Percentiles rank a stretch among this genome's conserved stretches.
Evolutionary conservation across 2,329 filamentous ascomycete genomes (phyloP).

Genomic region (Calonectria multiphialidica): DNA sequence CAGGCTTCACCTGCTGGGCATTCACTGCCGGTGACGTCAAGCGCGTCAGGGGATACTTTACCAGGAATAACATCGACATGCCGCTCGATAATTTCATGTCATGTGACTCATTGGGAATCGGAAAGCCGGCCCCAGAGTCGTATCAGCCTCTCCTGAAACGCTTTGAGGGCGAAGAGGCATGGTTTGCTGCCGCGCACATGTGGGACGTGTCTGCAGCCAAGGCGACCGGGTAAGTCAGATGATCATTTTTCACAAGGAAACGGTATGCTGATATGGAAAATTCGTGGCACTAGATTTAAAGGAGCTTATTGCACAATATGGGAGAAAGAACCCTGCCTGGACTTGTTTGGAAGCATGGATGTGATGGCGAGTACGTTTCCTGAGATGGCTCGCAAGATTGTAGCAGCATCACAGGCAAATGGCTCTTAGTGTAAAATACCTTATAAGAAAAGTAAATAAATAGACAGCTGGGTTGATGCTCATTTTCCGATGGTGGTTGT

Average conservation of each 20-base stretch:
- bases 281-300: conserved; percentile 49
- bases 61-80: conserved; percentile 60
- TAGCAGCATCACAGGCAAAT: conserved; percentile 33
- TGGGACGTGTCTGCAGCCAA: conserved; percentile 69
- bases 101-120: conserved; percentile 61
- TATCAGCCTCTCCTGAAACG: conserved; percentile 58
- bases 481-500: too few species aligned
- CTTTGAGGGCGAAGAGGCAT: conserved; percentile 56
- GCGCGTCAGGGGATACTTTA: conserved; percentile 65
- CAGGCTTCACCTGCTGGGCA: conserved; percentile 65
- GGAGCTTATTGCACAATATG: conserved; percentile 66
- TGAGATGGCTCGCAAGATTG: conserved; percentile 60
- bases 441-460: too few species aligned
- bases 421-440: not conserved
- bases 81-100: conserved; percentile 62
- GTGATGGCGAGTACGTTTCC: conserved; percentile 59
- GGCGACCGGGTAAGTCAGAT: conserved; percentile 52
- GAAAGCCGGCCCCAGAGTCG: conserved; percentile 62
- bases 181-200: conserved; percentile 71
- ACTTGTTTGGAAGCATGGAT: conserved; percentile 66
- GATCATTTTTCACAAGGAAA: too few species aligned
- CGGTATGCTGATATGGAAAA: too few species aligned
- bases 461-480: too few species aligned
- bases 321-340: conserved; percentile 62
- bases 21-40: conserved; percentile 64